Conservation (phyloP, 2,329 filamentous ascomycete genomes). For the Microsporum audouinii region DNA sequence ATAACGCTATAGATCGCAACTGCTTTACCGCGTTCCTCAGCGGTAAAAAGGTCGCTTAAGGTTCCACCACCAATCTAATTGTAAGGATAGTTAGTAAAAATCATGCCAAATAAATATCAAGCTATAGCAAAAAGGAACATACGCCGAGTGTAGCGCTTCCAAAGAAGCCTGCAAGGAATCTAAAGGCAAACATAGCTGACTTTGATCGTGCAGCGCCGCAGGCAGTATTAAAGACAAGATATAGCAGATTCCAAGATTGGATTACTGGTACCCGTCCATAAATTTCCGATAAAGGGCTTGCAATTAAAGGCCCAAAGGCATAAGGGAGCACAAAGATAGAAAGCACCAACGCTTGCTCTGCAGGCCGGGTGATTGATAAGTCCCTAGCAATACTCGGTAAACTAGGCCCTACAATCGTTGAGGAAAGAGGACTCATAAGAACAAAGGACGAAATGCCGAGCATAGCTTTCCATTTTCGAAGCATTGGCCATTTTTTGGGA, state of each 20-base stretch:
- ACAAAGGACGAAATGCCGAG: conserved; percentile 48
- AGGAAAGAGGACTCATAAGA: conserved; percentile 53
- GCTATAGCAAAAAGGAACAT: conserved; percentile 13
- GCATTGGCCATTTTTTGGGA: conserved; percentile 44
- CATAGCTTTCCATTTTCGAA: conserved; percentile 47
- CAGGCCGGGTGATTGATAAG: conserved; percentile 39
- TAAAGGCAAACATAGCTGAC: conserved; percentile 45
- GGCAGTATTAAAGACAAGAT: conserved; percentile 48
- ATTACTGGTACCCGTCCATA: conserved; percentile 46
- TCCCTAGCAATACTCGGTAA: conserved; percentile 44
- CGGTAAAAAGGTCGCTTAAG: neutral
- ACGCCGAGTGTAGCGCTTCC: conserved; percentile 47
- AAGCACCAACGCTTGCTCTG: conserved; percentile 39
- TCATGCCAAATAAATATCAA: neutral
- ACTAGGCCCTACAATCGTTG: conserved; percentile 47
- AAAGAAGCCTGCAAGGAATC: conserved; percentile 48
- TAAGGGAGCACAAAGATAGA: conserved; percentile 47
- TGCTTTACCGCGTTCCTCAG: conserved; percentile 29
- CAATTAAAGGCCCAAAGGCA: conserved; percentile 42
- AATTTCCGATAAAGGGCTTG: conserved; percentile 45
- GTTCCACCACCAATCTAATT: neutral
- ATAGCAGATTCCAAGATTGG: conserved; percentile 45
- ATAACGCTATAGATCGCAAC: conserved; percentile 53
- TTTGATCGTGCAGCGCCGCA: conserved; percentile 47
- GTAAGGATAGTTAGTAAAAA: neutral